These are phyloP conservation scores for Vitis hybrid DNA, from an alignment of 177 flowering plant genomes.

Conservation along the genomic window DNA sequence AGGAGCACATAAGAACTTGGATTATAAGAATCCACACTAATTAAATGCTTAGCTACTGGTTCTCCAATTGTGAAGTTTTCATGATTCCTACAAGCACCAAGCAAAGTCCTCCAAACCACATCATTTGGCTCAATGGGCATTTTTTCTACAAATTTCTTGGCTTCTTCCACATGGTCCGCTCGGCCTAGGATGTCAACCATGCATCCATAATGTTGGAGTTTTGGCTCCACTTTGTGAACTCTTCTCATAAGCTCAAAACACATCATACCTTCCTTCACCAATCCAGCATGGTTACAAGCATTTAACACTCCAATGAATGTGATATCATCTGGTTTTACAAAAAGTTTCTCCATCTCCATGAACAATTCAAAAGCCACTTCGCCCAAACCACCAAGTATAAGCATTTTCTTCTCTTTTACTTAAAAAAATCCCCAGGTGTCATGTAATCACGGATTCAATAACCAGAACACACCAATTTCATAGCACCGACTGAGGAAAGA, in stretches of 20 bases:
- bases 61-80: slow-evolving; percentile 39
- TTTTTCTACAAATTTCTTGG: slow-evolving; percentile 36
- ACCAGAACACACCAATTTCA: too few species aligned
- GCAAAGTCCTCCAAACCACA: slow-evolving; percentile 59
- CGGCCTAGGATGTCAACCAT: slow-evolving; percentile 66
- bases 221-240: slow-evolving; percentile 48
- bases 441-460: too few species aligned
- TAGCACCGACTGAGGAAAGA: too few species aligned
- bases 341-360: slow-evolving; percentile 47
- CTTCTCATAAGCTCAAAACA: slow-evolving; percentile 67
- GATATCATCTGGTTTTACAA: slow-evolving; percentile 59
- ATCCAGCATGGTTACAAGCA: slow-evolving; percentile 70
- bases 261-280: slow-evolving; percentile 61
- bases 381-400: slow-evolving; percentile 62
- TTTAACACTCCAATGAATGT: slow-evolving; percentile 57
- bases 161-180: slow-evolving; percentile 53
- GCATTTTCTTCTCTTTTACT: slow-evolving; percentile 30
- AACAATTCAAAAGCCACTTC: slow-evolving; percentile 52
- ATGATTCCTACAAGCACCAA: slow-evolving; percentile 51
- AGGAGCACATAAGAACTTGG: slow-evolving; percentile 58
- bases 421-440: slow-evolving; percentile 30
- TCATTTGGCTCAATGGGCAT: slow-evolving; percentile 69
- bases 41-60: slow-evolving; percentile 39
- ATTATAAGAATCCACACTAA: slow-evolving; percentile 34
- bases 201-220: slow-evolving; percentile 72